A percentile compares a stretch with the other conserved stretches of the same genome.
phyloP scores from a whole-genome alignment of 345 rosid species.

The Abelmoschus esculentus region DNA sequence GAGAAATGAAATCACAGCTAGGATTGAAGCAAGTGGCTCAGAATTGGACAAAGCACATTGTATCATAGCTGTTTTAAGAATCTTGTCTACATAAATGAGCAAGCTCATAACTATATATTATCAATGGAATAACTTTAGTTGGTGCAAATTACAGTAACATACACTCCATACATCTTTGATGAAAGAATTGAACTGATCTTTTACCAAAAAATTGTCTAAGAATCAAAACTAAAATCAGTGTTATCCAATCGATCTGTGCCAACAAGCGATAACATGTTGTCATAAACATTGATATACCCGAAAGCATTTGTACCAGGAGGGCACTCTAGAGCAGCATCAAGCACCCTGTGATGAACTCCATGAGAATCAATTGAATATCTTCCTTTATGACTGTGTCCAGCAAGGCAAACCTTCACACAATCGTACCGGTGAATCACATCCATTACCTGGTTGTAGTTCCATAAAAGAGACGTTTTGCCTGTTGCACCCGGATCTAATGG shows the following conservation, averaged over 20 bases:
- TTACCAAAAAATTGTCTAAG: slow-evolving; percentile 1
- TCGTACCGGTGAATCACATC: slow-evolving; percentile 50
- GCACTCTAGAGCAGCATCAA: slow-evolving; percentile 89
- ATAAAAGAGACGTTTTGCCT: slow-evolving; percentile 49
- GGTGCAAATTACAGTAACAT: slow-evolving; percentile 3
- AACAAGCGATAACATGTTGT: slow-evolving; percentile 50
- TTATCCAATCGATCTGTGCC: slow-evolving; percentile 57
- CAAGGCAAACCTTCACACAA: slow-evolving; percentile 74
- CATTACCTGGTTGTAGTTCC: slow-evolving; percentile 89
- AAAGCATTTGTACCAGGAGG: slow-evolving; percentile 80
- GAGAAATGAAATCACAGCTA: slow-evolving; percentile 26
- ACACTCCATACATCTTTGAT: slow-evolving; percentile 2
- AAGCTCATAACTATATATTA: not conserved
- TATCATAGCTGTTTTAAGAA: not conserved
- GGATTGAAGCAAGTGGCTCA: slow-evolving; percentile 18
- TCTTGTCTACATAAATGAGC: too few relatives aligned
- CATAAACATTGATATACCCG: slow-evolving; percentile 68
- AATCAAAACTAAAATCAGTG: slow-evolving; percentile 34
- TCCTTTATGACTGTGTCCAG: slow-evolving; percentile 85
- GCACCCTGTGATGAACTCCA: slow-evolving; percentile 73
- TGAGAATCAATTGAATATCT: slow-evolving; percentile 67
- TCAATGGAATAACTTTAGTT: not conserved
- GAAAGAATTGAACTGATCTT: not conserved
- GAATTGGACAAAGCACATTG: slow-evolving; percentile 31
- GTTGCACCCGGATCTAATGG: slow-evolving; percentile 66